Percentiles rank a stretch among this genome's conserved stretches.
Evolutionary conservation across 75 land plant species (phyloP).

Genomic region (Pinus tabuliformis): DNA sequence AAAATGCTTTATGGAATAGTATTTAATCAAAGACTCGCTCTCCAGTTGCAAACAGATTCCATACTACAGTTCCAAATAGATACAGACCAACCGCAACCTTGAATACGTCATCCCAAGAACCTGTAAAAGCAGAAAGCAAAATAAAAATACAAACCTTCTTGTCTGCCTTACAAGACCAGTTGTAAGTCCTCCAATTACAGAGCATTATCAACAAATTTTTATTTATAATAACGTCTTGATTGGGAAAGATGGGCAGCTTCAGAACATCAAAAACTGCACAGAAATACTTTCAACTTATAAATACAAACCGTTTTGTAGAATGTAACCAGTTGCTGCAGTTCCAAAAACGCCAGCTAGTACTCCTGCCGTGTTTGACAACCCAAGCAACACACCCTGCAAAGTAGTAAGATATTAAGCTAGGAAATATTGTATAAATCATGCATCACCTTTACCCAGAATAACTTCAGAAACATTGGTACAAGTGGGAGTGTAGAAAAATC

Average conservation of each 20-base stretch:
- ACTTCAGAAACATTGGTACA: constrained; percentile 1
- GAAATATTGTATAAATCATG: background rate
- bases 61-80: constrained; percentile 79
- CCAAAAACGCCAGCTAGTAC: constrained; percentile 95
- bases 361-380: constrained; percentile 92
- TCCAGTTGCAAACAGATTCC: constrained; percentile 92
- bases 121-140: constrained; percentile 31
- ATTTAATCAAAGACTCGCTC: constrained; percentile 75
- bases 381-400: constrained; percentile 82
- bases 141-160: background rate
- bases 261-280: background rate
- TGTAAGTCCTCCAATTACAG: too few relatives aligned
- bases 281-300: background rate
- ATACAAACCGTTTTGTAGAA: constrained; percentile 79
- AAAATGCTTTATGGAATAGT: background rate
- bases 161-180: too few relatives aligned
- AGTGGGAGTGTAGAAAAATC: background rate
- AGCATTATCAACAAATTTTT: background rate
- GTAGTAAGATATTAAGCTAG: background rate
- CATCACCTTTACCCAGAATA: background rate
- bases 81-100: constrained; percentile 86
- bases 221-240: background rate
- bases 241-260: background rate
- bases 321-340: constrained; percentile 90
- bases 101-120: constrained; percentile 98